These are phyloP conservation scores for Arabidopsis lyrata DNA, from an alignment of 441 rosid species.

Conservation along the genomic window DNA sequence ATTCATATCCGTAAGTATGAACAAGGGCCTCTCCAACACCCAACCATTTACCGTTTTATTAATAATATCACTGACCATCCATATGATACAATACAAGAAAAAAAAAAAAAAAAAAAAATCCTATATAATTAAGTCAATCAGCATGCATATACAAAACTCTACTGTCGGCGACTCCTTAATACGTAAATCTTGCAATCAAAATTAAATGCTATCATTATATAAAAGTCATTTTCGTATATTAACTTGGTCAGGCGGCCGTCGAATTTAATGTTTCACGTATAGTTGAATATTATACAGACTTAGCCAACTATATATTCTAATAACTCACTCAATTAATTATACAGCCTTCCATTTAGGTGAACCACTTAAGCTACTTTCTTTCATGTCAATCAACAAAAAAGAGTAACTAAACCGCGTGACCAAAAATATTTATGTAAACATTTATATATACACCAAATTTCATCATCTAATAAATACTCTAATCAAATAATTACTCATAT, in stretches of 20 bases:
- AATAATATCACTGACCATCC: constrained; percentile 30
- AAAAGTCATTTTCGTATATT: constrained; percentile 15
- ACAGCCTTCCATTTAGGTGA: constrained; percentile 45
- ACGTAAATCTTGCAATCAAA: not conserved
- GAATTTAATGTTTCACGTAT: not conserved
- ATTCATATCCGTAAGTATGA: not conserved
- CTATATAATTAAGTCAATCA: not conserved
- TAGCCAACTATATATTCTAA: too few species aligned
- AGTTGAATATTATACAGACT: not conserved
- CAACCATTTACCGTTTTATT: constrained; percentile 31
- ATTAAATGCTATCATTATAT: not conserved
- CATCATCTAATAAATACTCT: not conserved
- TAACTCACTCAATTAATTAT: constrained; percentile 32
- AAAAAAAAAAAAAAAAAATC: not conserved
- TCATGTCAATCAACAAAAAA: constrained; percentile 19
- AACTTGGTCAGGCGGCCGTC: constrained; percentile 14
- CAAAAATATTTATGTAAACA: not conserved
- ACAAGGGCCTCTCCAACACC: constrained; percentile 25
- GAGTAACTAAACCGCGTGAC: constrained; percentile 9
- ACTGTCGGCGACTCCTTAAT: not conserved
- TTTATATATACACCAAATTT: not conserved
- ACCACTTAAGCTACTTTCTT: constrained; percentile 35
- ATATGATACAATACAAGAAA: not conserved
- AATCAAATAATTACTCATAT: not conserved
- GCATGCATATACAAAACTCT: not conserved